phyloP scores from a whole-genome alignment of 2,329 filamentous ascomycete species.

The Curvularia verruculosa region DNA sequence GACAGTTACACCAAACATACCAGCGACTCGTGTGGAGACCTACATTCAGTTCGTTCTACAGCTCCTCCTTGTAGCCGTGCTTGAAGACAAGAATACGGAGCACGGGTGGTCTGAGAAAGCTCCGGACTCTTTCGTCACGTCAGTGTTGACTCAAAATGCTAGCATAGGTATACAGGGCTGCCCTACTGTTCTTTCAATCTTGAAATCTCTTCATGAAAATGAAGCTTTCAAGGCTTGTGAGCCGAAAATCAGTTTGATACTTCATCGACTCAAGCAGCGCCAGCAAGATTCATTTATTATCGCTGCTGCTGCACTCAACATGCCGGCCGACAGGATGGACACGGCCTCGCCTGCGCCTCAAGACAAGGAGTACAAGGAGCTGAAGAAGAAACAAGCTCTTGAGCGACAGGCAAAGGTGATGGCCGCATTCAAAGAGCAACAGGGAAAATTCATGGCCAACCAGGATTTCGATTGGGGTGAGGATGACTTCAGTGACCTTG shows the following conservation, averaged over 20 bases:
- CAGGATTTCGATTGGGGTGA: slow-evolving; percentile 91
- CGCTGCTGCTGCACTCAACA: slow-evolving; percentile 64
- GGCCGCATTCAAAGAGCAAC: slow-evolving; percentile 97
- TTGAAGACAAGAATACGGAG: slow-evolving; percentile 72
- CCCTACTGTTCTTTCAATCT: slow-evolving; percentile 58
- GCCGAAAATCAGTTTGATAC: slow-evolving; percentile 80
- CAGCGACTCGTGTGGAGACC: slow-evolving; percentile 82
- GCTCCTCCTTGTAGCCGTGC: slow-evolving; percentile 80
- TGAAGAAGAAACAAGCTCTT: slow-evolving; percentile 87
- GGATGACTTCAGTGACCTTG: slow-evolving; percentile 76
- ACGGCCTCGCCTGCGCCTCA: slow-evolving; percentile 77
- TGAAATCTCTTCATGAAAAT: slow-evolving; percentile 63
- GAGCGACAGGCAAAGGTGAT: slow-evolving; percentile 92
- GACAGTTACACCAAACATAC: slow-evolving; percentile 73
- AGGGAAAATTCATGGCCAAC: slow-evolving; percentile 90
- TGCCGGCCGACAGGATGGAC: slow-evolving; percentile 78
- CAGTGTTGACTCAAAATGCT: slow-evolving; percentile 69
- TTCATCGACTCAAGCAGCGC: slow-evolving; percentile 85
- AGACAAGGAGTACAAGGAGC: slow-evolving; percentile 77
- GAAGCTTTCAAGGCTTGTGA: slow-evolving; percentile 82
- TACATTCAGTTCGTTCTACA: slow-evolving; percentile 93
- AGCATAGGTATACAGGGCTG: slow-evolving; percentile 47
- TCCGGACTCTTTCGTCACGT: slow-evolving; percentile 71
- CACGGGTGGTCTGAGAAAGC: slow-evolving; percentile 50
- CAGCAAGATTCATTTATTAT: slow-evolving; percentile 73